Percentiles rank a stretch among this genome's conserved stretches.
Conservation (phyloP, 345 rosid genomes). For the Passiflora organensis region DNA sequence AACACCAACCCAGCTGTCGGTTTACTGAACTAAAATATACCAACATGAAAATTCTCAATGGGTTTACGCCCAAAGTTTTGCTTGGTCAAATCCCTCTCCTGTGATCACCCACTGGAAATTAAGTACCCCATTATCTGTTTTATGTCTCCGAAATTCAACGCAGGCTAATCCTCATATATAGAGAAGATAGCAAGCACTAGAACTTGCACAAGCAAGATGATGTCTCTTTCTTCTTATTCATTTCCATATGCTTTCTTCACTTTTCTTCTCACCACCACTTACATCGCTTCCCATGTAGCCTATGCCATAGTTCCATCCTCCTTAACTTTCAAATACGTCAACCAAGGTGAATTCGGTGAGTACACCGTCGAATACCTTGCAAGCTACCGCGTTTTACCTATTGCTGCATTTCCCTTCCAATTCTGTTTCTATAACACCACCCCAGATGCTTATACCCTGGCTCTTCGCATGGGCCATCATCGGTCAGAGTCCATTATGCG, state of each 20-base stretch:
- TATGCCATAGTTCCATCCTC: neutral
- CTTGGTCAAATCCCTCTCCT: neutral
- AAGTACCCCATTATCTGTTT: too few species aligned
- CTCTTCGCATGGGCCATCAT: conserved; percentile 38
- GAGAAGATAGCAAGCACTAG: neutral
- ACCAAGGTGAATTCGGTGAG: neutral
- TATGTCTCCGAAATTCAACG: neutral
- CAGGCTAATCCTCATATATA: neutral
- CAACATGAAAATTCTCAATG: too few species aligned
- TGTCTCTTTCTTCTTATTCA: neutral
- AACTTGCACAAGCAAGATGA: neutral
- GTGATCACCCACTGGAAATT: neutral
- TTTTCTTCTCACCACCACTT: neutral
- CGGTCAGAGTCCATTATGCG: conserved; percentile 41
- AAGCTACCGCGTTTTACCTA: neutral
- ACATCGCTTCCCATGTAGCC: neutral
- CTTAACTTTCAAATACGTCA: conserved; percentile 2
- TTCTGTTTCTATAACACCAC: conserved; percentile 44
- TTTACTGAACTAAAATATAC: too few species aligned
- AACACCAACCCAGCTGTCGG: too few species aligned
- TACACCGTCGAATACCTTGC: neutral
- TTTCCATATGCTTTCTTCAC: neutral
- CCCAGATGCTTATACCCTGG: conserved; percentile 45
- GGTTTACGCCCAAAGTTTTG: neutral
- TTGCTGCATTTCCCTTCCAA: neutral